Evolutionary conservation across 129 eudicot genomes (phyloP), one percentile per base, ranked within the genome.

Genomic region (Ambrosia artemisiifolia): DNA sequence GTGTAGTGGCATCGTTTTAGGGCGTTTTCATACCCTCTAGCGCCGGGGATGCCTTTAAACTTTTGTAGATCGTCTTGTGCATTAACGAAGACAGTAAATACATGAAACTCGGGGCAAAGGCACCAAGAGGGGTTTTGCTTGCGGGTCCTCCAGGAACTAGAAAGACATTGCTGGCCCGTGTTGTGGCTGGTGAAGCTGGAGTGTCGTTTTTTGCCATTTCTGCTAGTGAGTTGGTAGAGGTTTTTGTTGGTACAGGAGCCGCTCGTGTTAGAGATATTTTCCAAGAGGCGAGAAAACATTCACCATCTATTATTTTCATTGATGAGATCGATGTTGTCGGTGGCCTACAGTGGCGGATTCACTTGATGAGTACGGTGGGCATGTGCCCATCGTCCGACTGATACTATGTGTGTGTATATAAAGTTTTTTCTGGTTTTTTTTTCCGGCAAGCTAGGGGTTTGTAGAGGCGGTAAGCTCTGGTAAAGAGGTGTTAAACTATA

Each of bases 111-210:
- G 83, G 83, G 64, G 83, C 79, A 4, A 74, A 73, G 13, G 33
- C 73, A 66, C 83, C 83, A 0, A 60, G 83, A 67, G 83, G 83
- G 70, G 79, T 79, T 16, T 62, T 84, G 78, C 85, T 84, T 46
- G 88, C 81, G 3, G 88, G 88, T 56, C 88, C 88, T 19, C 88
- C 88, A 11, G 88, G 88, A 44, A 80, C 88, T 33, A 85, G 88
- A 17, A 84, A 84, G 74, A 84, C 88, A n/a, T 67, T 84, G 47
- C 49, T 80, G 70, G 88, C 88, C 4, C 88, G 88, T 32, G 88
- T 85, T 16, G 88, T 79, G 19, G 83, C 83, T 6, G 83, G 83
- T 0, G 83, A 79, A 73, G 83, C 79, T 67, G 83, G 79, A 13
- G 79, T 79, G 14, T 60, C 83, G 2, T 79, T 79, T 17, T 79